Percentiles rank a stretch among this genome's conserved stretches.
phyloP scores from a whole-genome alignment of 164 flowering plant species.

The Litsea cubeba region DNA sequence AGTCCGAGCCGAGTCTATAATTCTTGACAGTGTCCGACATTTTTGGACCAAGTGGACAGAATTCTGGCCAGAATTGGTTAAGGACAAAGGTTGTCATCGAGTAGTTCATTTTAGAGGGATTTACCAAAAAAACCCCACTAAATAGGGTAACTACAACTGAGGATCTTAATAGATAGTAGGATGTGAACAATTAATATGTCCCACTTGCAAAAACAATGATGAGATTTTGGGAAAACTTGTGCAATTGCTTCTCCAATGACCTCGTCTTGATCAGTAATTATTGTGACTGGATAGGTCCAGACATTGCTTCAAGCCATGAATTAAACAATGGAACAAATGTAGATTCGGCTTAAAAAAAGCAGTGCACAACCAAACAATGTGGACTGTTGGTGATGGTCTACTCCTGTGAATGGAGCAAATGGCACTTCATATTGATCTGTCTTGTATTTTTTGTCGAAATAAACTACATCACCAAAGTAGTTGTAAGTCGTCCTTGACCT shows the following conservation, averaged over 20 bases:
- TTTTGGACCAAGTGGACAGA: too few relatives aligned
- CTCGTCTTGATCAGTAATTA: conserved; percentile 52
- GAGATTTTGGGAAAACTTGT: conserved; percentile 47
- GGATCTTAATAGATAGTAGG: too few relatives aligned
- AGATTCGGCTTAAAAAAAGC: conserved; percentile 48
- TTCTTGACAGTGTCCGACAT: too few relatives aligned
- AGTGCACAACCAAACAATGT: conserved; percentile 66
- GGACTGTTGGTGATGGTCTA: conserved; percentile 58
- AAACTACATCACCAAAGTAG: conserved; percentile 60
- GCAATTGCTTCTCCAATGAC: conserved; percentile 44
- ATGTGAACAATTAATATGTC: too few relatives aligned
- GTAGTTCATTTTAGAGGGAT: too few relatives aligned
- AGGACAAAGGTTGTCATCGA: too few relatives aligned
- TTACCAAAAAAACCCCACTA: too few relatives aligned
- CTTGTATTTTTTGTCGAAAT: conserved; percentile 46
- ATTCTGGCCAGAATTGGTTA: too few relatives aligned
- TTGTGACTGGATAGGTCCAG: conserved; percentile 42
- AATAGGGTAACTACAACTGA: too few relatives aligned
- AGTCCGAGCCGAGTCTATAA: too few relatives aligned
- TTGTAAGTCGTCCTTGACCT: conserved; percentile 52
- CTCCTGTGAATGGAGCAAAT: conserved; percentile 58
- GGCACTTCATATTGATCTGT: conserved; percentile 47
- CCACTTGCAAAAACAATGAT: conserved; percentile 60
- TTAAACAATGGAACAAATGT: conserved; percentile 57
- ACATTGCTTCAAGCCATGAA: conserved; percentile 64